Conservation (phyloP, 1,284 basidiomycete species). For the Erythrobasidium hasegawianum region DNA sequence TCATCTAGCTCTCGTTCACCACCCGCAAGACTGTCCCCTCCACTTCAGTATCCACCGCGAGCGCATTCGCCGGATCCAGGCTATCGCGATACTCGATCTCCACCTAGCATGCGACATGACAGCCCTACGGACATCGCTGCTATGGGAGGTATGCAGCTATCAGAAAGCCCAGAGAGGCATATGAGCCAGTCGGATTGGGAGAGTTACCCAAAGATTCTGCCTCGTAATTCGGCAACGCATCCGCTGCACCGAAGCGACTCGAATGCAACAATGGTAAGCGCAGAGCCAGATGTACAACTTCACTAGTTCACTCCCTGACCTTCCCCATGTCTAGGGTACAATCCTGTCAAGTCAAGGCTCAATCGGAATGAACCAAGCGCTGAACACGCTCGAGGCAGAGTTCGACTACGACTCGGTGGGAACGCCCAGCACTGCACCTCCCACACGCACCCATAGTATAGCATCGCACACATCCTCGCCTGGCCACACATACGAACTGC, state of each 20-base stretch:
- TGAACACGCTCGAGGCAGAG: slow-evolving; percentile 23
- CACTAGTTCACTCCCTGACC: background rate
- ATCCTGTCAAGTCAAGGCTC: slow-evolving; percentile 7
- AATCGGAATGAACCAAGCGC: slow-evolving; percentile 3
- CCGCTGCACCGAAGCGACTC: slow-evolving; percentile 5
- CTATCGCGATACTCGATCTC: background rate
- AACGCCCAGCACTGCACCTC: slow-evolving; percentile 6
- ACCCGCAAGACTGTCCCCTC: background rate
- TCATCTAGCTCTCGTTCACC: background rate
- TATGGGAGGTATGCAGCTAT: background rate
- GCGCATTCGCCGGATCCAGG: slow-evolving; percentile 20
- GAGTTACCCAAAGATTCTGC: background rate
- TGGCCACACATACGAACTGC: slow-evolving; percentile 30
- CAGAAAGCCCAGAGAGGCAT: background rate
- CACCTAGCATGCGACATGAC: background rate
- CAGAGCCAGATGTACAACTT: background rate
- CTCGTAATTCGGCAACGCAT: background rate
- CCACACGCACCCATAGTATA: slow-evolving; percentile 22
- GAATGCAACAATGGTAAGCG: slow-evolving; percentile 11
- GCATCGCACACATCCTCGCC: slow-evolving; percentile 18
- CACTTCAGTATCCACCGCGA: slow-evolving; percentile 21
- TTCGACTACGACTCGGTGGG: slow-evolving; percentile 5
- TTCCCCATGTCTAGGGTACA: slow-evolving; percentile 2
- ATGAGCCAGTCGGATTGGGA: background rate
- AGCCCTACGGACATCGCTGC: background rate